Percentiles rank a stretch among this genome's conserved stretches.
These are phyloP conservation scores for Rhizopogon vesiculosus DNA, from an alignment of 768 basidiomycete genomes.

Conservation along the genomic window DNA sequence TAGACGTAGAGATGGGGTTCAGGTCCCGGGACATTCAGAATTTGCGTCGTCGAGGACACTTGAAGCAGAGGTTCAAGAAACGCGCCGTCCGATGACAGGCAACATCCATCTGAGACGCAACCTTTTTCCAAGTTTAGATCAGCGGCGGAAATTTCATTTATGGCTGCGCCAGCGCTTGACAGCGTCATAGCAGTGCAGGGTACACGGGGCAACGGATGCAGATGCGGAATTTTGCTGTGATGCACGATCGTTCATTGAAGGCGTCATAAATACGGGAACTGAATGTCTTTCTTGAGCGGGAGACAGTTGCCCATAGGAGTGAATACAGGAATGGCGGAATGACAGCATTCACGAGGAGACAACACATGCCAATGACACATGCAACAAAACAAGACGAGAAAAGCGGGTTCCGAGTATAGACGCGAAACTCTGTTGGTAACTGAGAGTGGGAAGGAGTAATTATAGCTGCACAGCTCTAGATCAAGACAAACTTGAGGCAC, in stretches of 20 bases:
- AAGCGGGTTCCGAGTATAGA: conserved; percentile 9
- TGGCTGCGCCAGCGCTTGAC: background rate
- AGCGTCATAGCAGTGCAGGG: background rate
- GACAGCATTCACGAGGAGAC: conserved; percentile 6
- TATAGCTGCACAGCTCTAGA: conserved; percentile 5
- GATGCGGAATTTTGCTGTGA: background rate
- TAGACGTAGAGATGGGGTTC: background rate
- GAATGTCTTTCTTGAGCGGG: background rate
- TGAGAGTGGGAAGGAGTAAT: background rate
- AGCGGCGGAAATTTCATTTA: background rate
- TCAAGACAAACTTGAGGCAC: conserved; percentile 1
- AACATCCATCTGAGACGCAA: background rate
- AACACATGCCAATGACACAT: background rate
- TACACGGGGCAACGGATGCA: background rate
- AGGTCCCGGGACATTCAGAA: background rate
- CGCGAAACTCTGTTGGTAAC: background rate
- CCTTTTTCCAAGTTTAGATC: background rate
- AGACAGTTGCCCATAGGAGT: background rate
- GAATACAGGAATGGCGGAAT: conserved; percentile 1
- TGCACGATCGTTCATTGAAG: background rate
- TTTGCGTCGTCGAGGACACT: background rate
- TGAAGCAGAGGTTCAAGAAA: background rate
- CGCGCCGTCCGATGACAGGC: background rate
- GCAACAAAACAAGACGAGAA: background rate
- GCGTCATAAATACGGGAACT: background rate